Evolutionary conservation across 495 filamentous ascomycete genomes (phyloP), one percentile per base, ranked within the genome.

Genomic region (Pyronema omphalodes): DNA sequence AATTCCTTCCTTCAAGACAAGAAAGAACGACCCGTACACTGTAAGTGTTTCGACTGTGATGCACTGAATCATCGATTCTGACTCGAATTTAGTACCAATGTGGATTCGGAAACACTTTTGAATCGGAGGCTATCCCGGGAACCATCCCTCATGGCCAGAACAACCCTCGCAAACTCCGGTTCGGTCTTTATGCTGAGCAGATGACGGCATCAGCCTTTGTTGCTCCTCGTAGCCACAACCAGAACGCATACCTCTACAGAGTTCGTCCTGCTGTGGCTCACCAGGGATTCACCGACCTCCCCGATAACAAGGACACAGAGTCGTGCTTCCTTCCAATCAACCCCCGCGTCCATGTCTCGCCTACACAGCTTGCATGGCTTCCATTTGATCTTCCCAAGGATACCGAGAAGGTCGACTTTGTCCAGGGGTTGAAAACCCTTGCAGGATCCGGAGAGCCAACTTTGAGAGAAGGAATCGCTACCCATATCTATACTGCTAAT

Each of bases 161-260:
- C 71, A 88, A 83, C 9, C 87, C 87, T 1, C 87, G 93, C 66
- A 86, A 88, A 59, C 80, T 79, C 1, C 76, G 84, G 0, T 77
- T 82, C 45, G 87, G 86, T 3, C 75, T 94, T 35, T 94, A 93
- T 67, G 76, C 84, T 45, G 87, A 94, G 67, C 93, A 93, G 76
- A 77, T 94, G 33, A 93, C 87, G 0, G 87, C 87, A 11, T 91
- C 87, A 5, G 80, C 87, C 40, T 94, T 94, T 67, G 93, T 86
- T 35, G 87, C 86, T 3, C 87, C 87, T 0, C 76, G 87, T 17
- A 76, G 80, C 67, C 83, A 91, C 66, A 94, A 93, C 70, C 77
- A 82, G 65, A 87, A 93, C 62, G 75, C 86, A 44, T 94, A 87
- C 86, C 79, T 93, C 11, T 93, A 94, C 66, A 77, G 87, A 11